phyloP scores from a whole-genome alignment of 108 stramenopile genomes.

The Nitzschia sp. region DNA sequence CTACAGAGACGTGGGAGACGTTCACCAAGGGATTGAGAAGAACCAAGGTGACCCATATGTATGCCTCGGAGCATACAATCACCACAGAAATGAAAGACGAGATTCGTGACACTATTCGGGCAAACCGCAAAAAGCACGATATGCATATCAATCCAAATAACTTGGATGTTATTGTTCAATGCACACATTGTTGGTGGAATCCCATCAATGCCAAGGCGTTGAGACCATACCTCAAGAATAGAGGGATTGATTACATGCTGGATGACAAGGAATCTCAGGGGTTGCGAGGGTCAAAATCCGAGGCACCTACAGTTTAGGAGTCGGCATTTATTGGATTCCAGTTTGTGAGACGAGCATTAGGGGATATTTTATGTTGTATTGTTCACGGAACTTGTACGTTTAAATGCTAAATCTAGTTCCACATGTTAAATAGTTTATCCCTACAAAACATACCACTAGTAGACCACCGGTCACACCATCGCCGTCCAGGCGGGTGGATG shows the following conservation, averaged over 20 bases:
- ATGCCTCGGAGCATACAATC: conserved; percentile 91
- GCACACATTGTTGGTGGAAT: conserved; percentile 96
- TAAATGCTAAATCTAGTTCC: no score
- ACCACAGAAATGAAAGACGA: conserved; percentile 74
- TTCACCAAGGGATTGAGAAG: conserved; percentile 79
- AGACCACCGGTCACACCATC: no score
- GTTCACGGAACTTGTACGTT: no score
- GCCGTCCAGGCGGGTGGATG: no score
- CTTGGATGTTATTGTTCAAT: conserved; percentile 82
- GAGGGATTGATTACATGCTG: conserved; percentile 74
- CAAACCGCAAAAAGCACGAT: conserved; percentile 84
- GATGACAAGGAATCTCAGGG: conserved; percentile 74
- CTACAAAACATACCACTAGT: no score
- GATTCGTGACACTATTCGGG: conserved; percentile 80
- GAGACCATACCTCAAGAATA: conserved; percentile 77
- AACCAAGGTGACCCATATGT: conserved; percentile 93
- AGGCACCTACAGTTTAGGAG: conserved; percentile 26
- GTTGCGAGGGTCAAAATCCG: conserved; percentile 44
- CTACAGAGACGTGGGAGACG: conserved; percentile 70
- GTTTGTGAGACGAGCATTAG: no score
- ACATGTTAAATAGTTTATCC: no score
- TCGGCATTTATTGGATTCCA: no score
- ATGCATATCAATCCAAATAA: conserved; percentile 87
- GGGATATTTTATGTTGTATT: no score
- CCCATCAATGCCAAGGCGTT: conserved; percentile 87